Percentiles rank a stretch among this genome's conserved stretches.
Conservation (phyloP, 768 basidiomycete species). For the Leucocoprinus sp. region DNA sequence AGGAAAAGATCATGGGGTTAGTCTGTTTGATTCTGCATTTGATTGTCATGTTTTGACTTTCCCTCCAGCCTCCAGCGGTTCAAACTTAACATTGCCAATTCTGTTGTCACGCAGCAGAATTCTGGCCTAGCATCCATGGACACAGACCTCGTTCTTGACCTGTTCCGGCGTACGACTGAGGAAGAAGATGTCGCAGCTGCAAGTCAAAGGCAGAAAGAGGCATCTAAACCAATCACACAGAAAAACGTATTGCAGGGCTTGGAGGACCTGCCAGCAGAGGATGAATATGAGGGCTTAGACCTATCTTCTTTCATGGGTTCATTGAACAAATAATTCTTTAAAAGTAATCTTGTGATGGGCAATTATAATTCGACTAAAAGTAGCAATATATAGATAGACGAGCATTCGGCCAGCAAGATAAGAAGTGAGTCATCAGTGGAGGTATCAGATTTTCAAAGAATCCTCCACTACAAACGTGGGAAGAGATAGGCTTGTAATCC, state of each 20-base stretch:
- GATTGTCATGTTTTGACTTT: constrained; percentile 9
- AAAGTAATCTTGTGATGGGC: no score
- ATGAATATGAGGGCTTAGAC: constrained; percentile 87
- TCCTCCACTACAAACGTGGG: constrained; percentile 19
- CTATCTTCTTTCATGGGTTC: constrained; percentile 85
- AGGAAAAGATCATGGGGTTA: constrained; percentile 99
- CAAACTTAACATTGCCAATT: constrained; percentile 96
- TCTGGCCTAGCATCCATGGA: constrained; percentile 92
- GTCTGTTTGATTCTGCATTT: constrained; percentile 18
- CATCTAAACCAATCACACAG: constrained; percentile 54
- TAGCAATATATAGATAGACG: no score
- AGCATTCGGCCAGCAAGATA: neutral
- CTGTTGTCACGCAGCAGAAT: constrained; percentile 96
- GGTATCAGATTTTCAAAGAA: constrained; percentile 6
- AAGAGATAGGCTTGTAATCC: constrained; percentile 13
- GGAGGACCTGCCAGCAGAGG: constrained; percentile 86
- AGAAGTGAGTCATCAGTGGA: neutral
- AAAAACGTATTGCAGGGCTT: constrained; percentile 85
- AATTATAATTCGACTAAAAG: no score
- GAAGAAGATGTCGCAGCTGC: constrained; percentile 56
- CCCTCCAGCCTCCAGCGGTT: constrained; percentile 82
- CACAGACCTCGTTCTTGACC: constrained; percentile 91
- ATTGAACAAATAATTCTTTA: constrained; percentile 40
- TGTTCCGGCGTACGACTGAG: constrained; percentile 79
- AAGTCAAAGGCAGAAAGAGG: constrained; percentile 47